Base-by-base conservation (phyloP, 2,329 filamentous ascomycete genomes). In the Moelleriella libera region DNA sequence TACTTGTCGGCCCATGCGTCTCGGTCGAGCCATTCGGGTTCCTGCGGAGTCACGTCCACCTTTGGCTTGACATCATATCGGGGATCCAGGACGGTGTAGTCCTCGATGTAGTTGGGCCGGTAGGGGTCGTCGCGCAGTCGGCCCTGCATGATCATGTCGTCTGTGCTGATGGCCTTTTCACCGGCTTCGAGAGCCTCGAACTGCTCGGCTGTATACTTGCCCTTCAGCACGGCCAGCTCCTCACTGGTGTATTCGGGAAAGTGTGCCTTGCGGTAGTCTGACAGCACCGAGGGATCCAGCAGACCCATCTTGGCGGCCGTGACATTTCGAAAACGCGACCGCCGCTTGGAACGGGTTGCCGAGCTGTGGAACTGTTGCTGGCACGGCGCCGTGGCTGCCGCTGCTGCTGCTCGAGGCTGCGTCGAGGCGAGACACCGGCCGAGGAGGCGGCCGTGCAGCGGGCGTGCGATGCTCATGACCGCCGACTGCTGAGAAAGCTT, bases 161-260 rank as follows among this genome's bases (percentile, higher is more conserved):
- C 71, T 8, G 82, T 69, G 59, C 84, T 75, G 61, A 96, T 81
- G 54, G 84, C 79, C 51, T 75, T 69, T 66, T 96, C 89, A 57
- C 83, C 88, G 44, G 85, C 84, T 66, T 85, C 74, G 60, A 97
- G 80, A 49, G 88, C 87, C 48, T 78, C 80, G 55, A 94, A 72
- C 68, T 97, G 90, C 61, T 83, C 79, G 12, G 82, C 74, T 0
- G 87, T 85, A 70, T 95, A 97, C 56, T 76, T 76, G 58, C 78
- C 67, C 49, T 66, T 65, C 49, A 95, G 72, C 21, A 66, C 58
- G 50, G 73, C 71, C 58, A 78, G 76, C 60, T 92, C 82, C 53
- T 80, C 73, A 41, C 73, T 66, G 11, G 78, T 80, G 68, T 88
- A 92, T 11, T 76, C 70, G 52, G 79, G 73, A 58, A 80, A 81